phyloP scores from a whole-genome alignment of 1,284 basidiomycete genomes.

The Leccinum pseudoinsigne region DNA sequence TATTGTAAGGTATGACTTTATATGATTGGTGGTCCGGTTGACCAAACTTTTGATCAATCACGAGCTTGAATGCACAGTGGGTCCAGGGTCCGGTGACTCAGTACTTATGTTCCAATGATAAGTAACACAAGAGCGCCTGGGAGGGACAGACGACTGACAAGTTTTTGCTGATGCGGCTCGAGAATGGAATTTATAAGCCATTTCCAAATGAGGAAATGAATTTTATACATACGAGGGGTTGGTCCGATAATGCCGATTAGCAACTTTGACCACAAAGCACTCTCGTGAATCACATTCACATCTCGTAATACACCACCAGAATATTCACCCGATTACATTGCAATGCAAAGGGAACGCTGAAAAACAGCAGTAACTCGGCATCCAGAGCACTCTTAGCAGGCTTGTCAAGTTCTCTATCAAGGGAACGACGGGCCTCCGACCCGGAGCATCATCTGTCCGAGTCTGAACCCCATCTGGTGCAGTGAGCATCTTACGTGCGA shows the following conservation, averaged over 20 bases:
- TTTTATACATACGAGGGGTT: too few relatives aligned
- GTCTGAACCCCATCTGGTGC: neutral
- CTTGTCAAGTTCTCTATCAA: neutral
- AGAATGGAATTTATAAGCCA: neutral
- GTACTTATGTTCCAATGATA: too few relatives aligned
- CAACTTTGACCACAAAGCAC: neutral
- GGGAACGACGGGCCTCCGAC: neutral
- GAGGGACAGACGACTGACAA: too few relatives aligned
- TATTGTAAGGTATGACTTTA: neutral
- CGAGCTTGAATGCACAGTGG: too few relatives aligned
- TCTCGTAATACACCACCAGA: neutral
- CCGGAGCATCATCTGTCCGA: neutral
- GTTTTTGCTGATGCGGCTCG: neutral
- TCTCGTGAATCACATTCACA: neutral
- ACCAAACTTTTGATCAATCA: too few relatives aligned
- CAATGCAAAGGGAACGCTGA: neutral
- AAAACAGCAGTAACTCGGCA: neutral
- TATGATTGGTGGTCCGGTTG: too few relatives aligned
- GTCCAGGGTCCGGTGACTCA: neutral
- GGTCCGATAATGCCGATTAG: neutral
- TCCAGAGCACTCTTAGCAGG: neutral
- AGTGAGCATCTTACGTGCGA: neutral
- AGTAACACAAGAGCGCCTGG: too few relatives aligned
- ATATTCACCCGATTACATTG: neutral
- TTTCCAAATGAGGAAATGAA: neutral